A percentile compares a stretch with the other conserved stretches of the same genome.
Conservation (phyloP, 2,329 filamentous ascomycete species). For the Fusarium bactridioides region DNA sequence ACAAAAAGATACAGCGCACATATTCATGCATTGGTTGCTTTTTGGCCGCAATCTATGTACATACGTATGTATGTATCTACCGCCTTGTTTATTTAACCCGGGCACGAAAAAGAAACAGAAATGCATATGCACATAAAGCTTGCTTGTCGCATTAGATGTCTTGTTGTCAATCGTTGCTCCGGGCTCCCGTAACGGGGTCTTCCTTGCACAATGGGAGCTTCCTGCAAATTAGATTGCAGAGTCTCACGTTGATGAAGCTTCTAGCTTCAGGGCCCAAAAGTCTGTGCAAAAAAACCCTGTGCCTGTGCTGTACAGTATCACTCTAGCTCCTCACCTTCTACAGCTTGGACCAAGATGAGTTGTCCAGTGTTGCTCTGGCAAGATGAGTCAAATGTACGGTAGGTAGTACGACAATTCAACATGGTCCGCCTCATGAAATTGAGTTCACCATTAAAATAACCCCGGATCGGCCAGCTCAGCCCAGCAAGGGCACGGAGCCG, state of each 20-base stretch:
- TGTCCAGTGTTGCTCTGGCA: conserved; percentile 32
- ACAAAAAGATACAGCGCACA: conserved; percentile 7
- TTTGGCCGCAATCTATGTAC: background rate
- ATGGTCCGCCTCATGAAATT: conserved; percentile 12
- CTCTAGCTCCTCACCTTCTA: background rate
- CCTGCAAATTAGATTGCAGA: conserved; percentile 15
- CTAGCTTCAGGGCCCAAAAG: background rate
- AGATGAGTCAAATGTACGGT: conserved; percentile 28
- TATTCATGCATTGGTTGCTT: background rate
- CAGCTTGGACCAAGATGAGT: conserved; percentile 31
- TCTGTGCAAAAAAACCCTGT: conserved; percentile 14
- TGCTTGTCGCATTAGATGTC: background rate
- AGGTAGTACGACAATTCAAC: background rate
- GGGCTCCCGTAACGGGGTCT: conserved; percentile 16
- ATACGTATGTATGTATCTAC: background rate
- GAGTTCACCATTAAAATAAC: conserved; percentile 22
- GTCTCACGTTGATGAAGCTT: conserved; percentile 18
- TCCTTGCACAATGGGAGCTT: conserved; percentile 17
- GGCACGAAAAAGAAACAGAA: background rate
- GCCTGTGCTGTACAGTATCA: conserved; percentile 3
- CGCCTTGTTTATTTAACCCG: conserved; percentile 11
- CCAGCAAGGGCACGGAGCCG: conserved; percentile 2
- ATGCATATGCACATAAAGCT: conserved; percentile 1
- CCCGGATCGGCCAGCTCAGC: conserved; percentile 32
- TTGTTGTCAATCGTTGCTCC: conserved; percentile 23